Evolutionary conservation across 2,329 filamentous ascomycete species (phyloP), one percentile per base, ranked within the genome.

Genomic region (Fusarium nematophilum): DNA sequence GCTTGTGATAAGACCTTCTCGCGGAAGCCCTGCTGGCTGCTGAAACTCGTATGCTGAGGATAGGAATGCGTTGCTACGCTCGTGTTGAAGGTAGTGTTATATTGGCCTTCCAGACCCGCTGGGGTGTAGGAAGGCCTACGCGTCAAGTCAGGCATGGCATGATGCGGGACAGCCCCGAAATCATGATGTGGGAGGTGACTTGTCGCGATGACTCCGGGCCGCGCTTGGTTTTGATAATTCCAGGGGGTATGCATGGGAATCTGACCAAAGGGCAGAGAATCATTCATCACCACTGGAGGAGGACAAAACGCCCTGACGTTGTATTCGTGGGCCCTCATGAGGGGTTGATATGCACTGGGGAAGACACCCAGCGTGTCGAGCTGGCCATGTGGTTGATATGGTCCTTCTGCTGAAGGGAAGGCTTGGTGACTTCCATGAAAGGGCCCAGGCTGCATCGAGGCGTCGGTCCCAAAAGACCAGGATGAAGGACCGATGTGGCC

Each of bases 1-100:
- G 90, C 90, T 76, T 87, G 88, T 11, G 83, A 79, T 18, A 93
- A 76, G 3, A 86, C 85, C 60, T 86, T 89, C 61, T 92, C 90
- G 62, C 86, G 88, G 69, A 91, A 91, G 8, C 75, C 76, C 13
- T 62, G 62, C 27, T 67, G 70, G 26, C 30, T 57, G 9, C 27
- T 54, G 25, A 53, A 54, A 42, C 54, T 47, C 21, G 55, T 9
- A 29, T 57, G 49, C 7, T 50, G 55, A 23, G 50, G 18, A 33
- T 57, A 59, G 10, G 49, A 26, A 9, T 55, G 57, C 9, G 36
- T 42, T 30, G 34, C 45, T 17, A 51, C 46, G 29, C 40, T 58
- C 14, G 49, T 31, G 18, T 38, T 42, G 34, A 50, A 51, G 14
- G 48, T 15, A 9, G 37, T 10, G 43, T 63, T 52, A 30, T 57